These are phyloP conservation scores for Alternaria infectoria DNA, from an alignment of 2,329 filamentous ascomycete species.

Conservation along the genomic window DNA sequence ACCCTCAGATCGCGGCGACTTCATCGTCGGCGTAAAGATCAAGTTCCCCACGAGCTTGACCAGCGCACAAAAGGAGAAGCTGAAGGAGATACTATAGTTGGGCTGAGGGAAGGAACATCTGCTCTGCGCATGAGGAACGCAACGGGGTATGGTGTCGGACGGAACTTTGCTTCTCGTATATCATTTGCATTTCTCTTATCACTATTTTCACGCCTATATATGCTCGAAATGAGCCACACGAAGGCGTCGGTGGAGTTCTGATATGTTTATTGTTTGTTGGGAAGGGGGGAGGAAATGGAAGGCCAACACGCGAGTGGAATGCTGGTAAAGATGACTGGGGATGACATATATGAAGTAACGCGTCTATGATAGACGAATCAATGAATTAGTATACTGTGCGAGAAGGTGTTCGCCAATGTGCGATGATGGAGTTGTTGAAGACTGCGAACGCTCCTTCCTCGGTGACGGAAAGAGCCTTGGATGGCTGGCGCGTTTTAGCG, in stretches of 20 bases:
- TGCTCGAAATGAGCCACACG: constrained; percentile 16
- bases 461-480: not conserved
- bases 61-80: constrained; percentile 74
- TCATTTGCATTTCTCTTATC: not conserved
- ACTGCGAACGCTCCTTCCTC: not conserved
- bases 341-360: constrained; percentile 9
- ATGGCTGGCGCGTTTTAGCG: not conserved
- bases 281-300: not conserved
- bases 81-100: constrained; percentile 75
- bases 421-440: rapidly evolving
- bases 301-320: not conserved
- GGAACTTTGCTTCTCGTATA: constrained; percentile 3
- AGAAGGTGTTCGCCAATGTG: not conserved
- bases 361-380: constrained; percentile 15
- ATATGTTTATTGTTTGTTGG: not conserved
- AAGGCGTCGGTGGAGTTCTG: constrained; percentile 27
- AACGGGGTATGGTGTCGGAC: not conserved
- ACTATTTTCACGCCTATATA: not conserved
- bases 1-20: constrained; percentile 80
- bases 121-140: not conserved
- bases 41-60: constrained; percentile 86
- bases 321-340: not conserved
- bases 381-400: not conserved
- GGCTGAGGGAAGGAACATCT: not conserved
- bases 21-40: constrained; percentile 89